Conservation (phyloP, 2,329 filamentous ascomycete species). For the Alternaria sp. region DNA sequence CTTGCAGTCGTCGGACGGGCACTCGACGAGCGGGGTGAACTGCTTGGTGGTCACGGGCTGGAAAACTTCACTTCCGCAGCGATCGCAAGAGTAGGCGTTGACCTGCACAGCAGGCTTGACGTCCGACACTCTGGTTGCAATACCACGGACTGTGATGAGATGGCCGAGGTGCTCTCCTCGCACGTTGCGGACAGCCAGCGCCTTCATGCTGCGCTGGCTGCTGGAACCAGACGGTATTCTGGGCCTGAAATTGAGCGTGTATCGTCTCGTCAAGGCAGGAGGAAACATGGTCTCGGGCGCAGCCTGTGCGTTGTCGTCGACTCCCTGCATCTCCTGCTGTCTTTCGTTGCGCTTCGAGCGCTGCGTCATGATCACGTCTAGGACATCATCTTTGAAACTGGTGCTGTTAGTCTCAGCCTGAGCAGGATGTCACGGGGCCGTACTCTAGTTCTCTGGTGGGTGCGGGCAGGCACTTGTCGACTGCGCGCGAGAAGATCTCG, state of each 20-base stretch:
- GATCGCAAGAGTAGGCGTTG: slow-evolving; percentile 96
- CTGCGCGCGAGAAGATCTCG: slow-evolving; percentile 85
- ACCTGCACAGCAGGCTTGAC: slow-evolving; percentile 98
- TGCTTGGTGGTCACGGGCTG: slow-evolving; percentile 92
- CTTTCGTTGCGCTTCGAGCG: slow-evolving; percentile 85
- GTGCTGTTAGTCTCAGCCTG: slow-evolving; percentile 29
- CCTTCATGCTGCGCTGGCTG: slow-evolving; percentile 64
- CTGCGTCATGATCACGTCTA: slow-evolving; percentile 95
- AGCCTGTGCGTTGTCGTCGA: slow-evolving; percentile 63
- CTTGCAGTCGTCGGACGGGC: slow-evolving; percentile 88
- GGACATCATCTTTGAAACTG: slow-evolving; percentile 95
- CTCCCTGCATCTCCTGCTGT: slow-evolving; percentile 57
- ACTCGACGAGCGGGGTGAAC: slow-evolving; percentile 84
- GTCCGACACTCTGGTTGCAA: slow-evolving; percentile 93
- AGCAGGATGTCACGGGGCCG: slow-evolving; percentile 33
- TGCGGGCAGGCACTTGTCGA: slow-evolving; percentile 84
- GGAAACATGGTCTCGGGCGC: slow-evolving; percentile 82
- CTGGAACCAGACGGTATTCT: slow-evolving; percentile 74
- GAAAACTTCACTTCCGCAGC: slow-evolving; percentile 96
- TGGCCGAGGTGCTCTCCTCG: slow-evolving; percentile 90
- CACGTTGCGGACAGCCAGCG: slow-evolving; percentile 89
- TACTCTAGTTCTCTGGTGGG: slow-evolving; percentile 80
- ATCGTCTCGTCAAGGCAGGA: slow-evolving; percentile 87
- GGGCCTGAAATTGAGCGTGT: slow-evolving; percentile 96
- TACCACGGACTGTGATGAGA: slow-evolving; percentile 92